Base-by-base conservation (phyloP, 1,284 basidiomycete species). In the Acaromyces ingoldii region DNA sequence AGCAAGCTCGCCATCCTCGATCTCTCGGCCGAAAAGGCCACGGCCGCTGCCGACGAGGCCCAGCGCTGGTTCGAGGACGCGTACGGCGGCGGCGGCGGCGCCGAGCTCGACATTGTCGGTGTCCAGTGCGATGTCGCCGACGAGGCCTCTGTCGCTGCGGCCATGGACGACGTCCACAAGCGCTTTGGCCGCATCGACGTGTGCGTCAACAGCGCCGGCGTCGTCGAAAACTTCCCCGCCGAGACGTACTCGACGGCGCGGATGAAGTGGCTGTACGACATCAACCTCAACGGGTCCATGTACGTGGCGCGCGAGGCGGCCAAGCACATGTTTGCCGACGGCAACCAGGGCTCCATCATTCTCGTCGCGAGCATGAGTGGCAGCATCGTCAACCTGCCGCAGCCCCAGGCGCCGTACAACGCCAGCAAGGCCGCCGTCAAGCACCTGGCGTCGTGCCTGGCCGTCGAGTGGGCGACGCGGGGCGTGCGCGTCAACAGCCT, bases 331-430 rank as follows among this genome's bases (percentile, higher is more conserved):
- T 71, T 77, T 21, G 65, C 62, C 77, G 85, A 74, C 78, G 29
- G 82, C 49, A 55, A 55, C 33, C 49, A 82, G 41, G 91, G 91
- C 7, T 86, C 85, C 49, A 89, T 96, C 70, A 83, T 91, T 57
- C 81, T 97, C 57, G 84, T 97, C 54, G 84, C 88, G 2, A 89
- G 86, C 70, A 96, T 97, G 91, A 88, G 67, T 6, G 76, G 84
- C 70, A 87, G 88, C 39, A 85, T 83, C 70, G 88, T 91, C 76
- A 77, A 85, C 78, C 29, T 70, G n/a, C 72, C 72, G 1, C 67
- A 95, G 82, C 84, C 83, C 33, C 92, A 97, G 81, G 88, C 89
- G 1, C 91, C 92, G 0, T 97, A 97, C 78, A 97, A 96, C 76
- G 87, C 89, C n/a, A 91, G 90, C 39, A 59, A 61, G 40, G 57